These are phyloP conservation scores for Trichosanthes truncata DNA, from an alignment of 306 rosid genomes.

Conservation along the genomic window DNA sequence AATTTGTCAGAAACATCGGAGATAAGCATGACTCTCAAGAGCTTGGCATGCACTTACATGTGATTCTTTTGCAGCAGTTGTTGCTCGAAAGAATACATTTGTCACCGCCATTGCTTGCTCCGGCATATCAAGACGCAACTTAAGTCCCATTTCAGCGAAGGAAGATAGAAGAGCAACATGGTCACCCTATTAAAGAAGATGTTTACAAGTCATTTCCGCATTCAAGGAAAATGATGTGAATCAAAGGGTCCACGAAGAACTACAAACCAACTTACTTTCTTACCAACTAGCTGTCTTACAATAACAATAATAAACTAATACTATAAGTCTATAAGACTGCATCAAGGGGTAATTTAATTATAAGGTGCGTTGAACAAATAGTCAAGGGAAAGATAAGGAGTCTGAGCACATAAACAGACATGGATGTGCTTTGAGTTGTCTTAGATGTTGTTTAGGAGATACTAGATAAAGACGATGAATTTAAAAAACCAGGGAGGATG, in stretches of 20 bases:
- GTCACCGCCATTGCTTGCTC: conserved; percentile 92
- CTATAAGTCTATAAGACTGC: not conserved
- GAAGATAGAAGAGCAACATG: conserved; percentile 91
- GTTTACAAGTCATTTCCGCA: conserved; percentile 9
- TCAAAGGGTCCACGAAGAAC: conserved; percentile 6
- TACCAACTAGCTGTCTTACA: not conserved
- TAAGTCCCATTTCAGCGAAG: conserved; percentile 96
- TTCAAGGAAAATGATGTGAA: conserved; percentile 8
- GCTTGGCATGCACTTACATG: conserved; percentile 32
- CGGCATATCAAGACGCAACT: conserved; percentile 81
- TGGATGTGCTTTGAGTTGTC: not conserved
- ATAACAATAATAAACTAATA: not conserved
- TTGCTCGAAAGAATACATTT: conserved; percentile 62
- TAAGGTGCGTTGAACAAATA: not conserved
- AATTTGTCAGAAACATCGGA: not conserved
- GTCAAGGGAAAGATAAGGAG: not conserved
- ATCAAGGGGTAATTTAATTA: not conserved
- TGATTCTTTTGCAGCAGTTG: conserved; percentile 70
- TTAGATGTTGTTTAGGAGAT: not conserved
- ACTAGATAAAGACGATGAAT: not conserved
- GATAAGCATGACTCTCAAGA: conserved; percentile 10
- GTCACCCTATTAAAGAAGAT: conserved; percentile 64
- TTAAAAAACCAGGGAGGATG: not conserved
- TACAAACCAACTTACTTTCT: not conserved
- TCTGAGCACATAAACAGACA: not conserved